Percentiles rank a stretch among this genome's conserved stretches.
Conservation (phyloP, 805 yeast genomes). For the Kuraishia piskuri region DNA sequence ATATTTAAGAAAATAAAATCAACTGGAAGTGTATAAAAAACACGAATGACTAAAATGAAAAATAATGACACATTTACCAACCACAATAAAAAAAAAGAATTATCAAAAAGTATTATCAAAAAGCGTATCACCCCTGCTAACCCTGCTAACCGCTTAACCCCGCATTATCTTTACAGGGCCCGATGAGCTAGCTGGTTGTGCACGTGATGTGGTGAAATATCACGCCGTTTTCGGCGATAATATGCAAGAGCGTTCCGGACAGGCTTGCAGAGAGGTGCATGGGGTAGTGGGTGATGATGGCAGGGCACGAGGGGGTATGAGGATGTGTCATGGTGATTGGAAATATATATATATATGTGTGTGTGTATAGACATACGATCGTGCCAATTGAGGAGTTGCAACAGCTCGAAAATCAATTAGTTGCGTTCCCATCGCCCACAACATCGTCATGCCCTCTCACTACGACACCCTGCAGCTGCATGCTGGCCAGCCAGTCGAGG, state of each 20-base stretch:
- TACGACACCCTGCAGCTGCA: conserved; percentile 91
- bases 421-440: conserved; percentile 20
- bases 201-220: background rate
- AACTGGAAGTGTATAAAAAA: no score
- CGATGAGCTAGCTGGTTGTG: background rate
- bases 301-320: no score
- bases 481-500: conserved; percentile 80
- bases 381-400: background rate
- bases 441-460: conserved; percentile 39
- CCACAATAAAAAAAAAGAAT: no score
- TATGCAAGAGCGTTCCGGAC: background rate
- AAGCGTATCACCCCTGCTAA: no score
- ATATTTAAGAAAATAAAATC: no score
- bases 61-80: no score
- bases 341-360: background rate
- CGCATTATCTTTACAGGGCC: background rate
- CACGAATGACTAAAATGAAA: no score
- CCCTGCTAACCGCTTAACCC: no score
- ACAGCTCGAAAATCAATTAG: conserved; percentile 11
- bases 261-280: background rate
- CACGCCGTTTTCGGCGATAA: background rate
- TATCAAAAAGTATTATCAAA: no score
- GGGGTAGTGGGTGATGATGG: background rate
- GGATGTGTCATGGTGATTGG: background rate
- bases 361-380: background rate